Evolutionary conservation across 768 basidiomycete species (phyloP).

Genomic region (Rubroboletus pulcherrimus): DNA sequence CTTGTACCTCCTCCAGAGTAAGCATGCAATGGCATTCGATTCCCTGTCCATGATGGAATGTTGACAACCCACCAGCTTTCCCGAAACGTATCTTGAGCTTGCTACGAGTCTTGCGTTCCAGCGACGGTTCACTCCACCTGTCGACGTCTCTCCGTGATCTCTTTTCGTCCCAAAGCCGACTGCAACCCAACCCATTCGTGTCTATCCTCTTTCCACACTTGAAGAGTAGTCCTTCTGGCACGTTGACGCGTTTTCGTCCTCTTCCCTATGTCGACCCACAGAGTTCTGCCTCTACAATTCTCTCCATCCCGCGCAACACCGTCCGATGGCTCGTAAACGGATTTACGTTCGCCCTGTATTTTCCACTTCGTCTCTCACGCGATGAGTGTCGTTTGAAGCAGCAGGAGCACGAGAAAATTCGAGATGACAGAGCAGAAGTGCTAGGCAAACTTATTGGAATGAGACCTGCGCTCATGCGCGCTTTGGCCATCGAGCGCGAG

Average conservation of each 20-base stretch:
- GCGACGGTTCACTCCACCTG: slow-evolving; percentile 43
- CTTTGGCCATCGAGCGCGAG: slow-evolving; percentile 22
- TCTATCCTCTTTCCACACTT: slow-evolving; percentile 68
- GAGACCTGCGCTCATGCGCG: slow-evolving; percentile 42
- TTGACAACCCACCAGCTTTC: slow-evolving; percentile 21
- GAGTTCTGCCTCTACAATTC: slow-evolving; percentile 4
- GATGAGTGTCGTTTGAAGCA: slow-evolving; percentile 68
- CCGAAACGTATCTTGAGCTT: slow-evolving; percentile 31
- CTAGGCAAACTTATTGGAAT: slow-evolving; percentile 61
- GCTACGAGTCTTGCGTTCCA: slow-evolving; percentile 39
- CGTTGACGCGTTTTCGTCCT: slow-evolving; percentile 13
- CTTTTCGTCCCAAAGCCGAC: slow-evolving; percentile 42
- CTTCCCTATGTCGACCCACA: slow-evolving; percentile 3
- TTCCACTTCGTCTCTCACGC: slow-evolving; percentile 59
- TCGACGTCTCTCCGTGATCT: slow-evolving; percentile 45
- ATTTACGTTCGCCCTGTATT: slow-evolving; percentile 17
- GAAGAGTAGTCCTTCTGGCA: slow-evolving; percentile 29
- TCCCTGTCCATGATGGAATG: not conserved
- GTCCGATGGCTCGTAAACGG: slow-evolving; percentile 13
- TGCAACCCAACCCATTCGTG: slow-evolving; percentile 50
- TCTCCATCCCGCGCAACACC: slow-evolving; percentile 6
- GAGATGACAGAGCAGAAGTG: slow-evolving; percentile 64
- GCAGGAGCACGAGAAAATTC: slow-evolving; percentile 53
- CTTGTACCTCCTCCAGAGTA: slow-evolving; percentile 78
- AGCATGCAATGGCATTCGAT: slow-evolving; percentile 21